phyloP scores from a whole-genome alignment of 2,329 filamentous ascomycete species.

The Ophiostoma sp. region DNA sequence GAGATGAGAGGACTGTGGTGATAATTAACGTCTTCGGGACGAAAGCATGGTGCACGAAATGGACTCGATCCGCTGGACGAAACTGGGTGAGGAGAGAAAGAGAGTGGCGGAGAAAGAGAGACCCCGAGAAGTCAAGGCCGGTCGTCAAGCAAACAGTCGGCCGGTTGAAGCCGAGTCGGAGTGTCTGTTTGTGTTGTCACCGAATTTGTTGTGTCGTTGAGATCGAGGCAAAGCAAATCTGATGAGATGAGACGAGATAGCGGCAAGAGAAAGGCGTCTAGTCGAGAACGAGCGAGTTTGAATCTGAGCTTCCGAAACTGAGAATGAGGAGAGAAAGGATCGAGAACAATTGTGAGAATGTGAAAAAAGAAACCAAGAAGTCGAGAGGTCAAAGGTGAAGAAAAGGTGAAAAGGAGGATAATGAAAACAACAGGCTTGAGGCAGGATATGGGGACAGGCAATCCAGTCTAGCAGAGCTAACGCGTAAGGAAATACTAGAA shows the following conservation, averaged over 20 bases:
- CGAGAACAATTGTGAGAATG: not conserved
- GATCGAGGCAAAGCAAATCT: not conserved
- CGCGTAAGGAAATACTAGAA: constrained; percentile 12
- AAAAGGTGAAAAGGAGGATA: not conserved
- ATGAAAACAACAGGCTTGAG: not conserved
- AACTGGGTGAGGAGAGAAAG: not conserved
- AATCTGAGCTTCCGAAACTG: not conserved
- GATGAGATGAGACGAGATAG: not conserved
- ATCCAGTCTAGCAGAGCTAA: not conserved
- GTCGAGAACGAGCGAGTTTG: not conserved
- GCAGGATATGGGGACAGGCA: not conserved
- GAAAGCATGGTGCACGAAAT: constrained; percentile 25
- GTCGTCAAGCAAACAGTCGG: not conserved
- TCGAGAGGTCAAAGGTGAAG: not conserved
- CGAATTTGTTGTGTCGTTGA: not conserved
- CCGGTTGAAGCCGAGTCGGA: not conserved
- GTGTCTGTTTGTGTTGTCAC: not conserved
- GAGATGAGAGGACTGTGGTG: not conserved
- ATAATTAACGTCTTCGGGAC: constrained; percentile 19
- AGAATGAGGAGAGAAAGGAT: not conserved
- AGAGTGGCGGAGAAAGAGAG: not conserved
- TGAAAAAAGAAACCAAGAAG: not conserved
- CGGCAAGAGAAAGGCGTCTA: not conserved
- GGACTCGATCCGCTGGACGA: not conserved
- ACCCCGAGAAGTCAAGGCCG: not conserved